Conservation (phyloP, 139 green algal species). For the Coelastrella sp. region DNA sequence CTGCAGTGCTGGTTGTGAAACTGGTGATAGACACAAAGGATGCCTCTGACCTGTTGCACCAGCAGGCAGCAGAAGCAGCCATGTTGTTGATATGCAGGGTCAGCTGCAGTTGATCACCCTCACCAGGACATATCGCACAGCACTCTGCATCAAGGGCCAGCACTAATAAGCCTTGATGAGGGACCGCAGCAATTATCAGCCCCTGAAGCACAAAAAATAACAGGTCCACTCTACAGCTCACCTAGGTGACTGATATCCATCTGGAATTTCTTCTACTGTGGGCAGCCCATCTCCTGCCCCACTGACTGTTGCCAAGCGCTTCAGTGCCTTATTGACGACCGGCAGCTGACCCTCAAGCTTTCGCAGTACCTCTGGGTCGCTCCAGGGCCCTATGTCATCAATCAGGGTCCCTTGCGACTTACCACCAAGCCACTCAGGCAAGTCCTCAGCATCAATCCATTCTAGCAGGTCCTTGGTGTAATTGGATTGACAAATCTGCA, state of each 20-base stretch:
- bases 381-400: slow-evolving; percentile 89
- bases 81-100: neutral
- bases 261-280: slow-evolving; percentile 2
- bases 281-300: neutral
- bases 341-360: slow-evolving; percentile 12
- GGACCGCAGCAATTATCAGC: neutral
- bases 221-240: neutral
- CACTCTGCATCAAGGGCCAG: no score
- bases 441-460: slow-evolving; percentile 79
- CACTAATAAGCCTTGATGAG: neutral
- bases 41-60: slow-evolving; percentile 37
- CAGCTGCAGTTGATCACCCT: neutral
- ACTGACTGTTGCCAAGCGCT: slow-evolving; percentile 11
- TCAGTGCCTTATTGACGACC: slow-evolving; percentile 20
- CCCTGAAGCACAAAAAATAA: neutral
- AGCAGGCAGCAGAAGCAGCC: neutral
- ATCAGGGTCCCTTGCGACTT: slow-evolving; percentile 73
- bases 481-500: slow-evolving; percentile 76
- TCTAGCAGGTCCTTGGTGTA: slow-evolving; percentile 81
- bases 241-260: slow-evolving; percentile 51
- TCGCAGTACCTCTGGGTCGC: slow-evolving; percentile 63
- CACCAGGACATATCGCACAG: no score
- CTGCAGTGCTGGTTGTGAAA: neutral
- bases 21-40: slow-evolving; percentile 50
- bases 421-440: slow-evolving; percentile 87